phyloP scores from a whole-genome alignment of 306 rosid species.

The Trifolium dubium region DNA sequence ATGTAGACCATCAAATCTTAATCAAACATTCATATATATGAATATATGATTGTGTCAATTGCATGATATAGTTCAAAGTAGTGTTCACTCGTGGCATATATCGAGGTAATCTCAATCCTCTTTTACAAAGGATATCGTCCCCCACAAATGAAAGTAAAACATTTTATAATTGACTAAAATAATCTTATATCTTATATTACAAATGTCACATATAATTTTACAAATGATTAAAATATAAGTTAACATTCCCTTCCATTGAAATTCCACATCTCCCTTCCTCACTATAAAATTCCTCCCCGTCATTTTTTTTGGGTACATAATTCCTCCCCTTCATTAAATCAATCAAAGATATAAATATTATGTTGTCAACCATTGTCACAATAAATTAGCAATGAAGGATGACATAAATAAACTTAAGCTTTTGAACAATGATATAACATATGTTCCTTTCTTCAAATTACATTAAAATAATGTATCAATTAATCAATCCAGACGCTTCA shows the following conservation, averaged over 20 bases:
- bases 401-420: slow-evolving; percentile 8
- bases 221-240: neutral
- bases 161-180: neutral
- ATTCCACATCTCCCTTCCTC: neutral
- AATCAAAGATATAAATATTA: neutral
- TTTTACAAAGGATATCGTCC: neutral
- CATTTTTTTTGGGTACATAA: neutral
- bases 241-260: neutral
- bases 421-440: slow-evolving; percentile 26
- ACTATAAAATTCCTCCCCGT: neutral
- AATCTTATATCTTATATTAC: neutral
- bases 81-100: no score
- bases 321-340: neutral
- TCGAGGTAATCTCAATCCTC: neutral
- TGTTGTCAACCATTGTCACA: neutral
- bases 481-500: slow-evolving; percentile 61
- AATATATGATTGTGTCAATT: no score
- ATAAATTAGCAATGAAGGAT: slow-evolving; percentile 33
- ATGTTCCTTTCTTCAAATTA: slow-evolving; percentile 21
- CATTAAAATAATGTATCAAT: neutral
- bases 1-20: no score
- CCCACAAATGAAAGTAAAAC: neutral
- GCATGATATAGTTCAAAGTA: no score
- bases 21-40: no score
- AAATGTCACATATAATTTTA: neutral